Percentiles rank a stretch among this genome's conserved stretches.
These are phyloP conservation scores for Pseudognaphalium luteoalbum DNA, from an alignment of 129 eudicot species.

Conservation along the genomic window DNA sequence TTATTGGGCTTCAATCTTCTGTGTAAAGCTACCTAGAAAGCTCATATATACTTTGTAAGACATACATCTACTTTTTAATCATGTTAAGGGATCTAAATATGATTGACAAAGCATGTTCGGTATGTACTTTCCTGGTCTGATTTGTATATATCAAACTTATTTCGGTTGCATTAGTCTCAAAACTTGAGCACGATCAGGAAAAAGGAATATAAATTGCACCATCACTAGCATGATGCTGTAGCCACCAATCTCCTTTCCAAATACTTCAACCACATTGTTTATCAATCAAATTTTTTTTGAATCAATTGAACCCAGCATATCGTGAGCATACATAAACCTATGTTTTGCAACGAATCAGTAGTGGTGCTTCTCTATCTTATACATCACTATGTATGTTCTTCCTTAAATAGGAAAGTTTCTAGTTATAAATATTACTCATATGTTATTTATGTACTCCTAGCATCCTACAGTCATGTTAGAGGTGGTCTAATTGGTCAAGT, in stretches of 20 bases:
- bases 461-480: not conserved
- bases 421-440: not conserved
- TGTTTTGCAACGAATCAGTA: not conserved
- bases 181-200: not conserved
- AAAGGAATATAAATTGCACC: not conserved
- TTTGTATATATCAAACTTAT: not conserved
- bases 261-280: not conserved
- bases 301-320: not conserved
- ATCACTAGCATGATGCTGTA: not conserved
- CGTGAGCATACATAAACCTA: not conserved
- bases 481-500: not conserved
- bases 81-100: constrained; percentile 17
- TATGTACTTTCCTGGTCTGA: constrained; percentile 18
- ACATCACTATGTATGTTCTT: not conserved
- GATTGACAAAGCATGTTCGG: constrained; percentile 17
- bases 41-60: constrained; percentile 26
- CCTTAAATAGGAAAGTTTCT: not conserved
- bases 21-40: not conserved
- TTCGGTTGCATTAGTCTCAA: not conserved
- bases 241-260: not conserved
- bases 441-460: not conserved
- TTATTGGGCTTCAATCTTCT: not conserved
- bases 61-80: constrained; percentile 26
- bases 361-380: not conserved
- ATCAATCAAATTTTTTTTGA: not conserved